Conservation (phyloP, 352 stramenopile species). For the Phytopythium cucurbitacearum region DNA sequence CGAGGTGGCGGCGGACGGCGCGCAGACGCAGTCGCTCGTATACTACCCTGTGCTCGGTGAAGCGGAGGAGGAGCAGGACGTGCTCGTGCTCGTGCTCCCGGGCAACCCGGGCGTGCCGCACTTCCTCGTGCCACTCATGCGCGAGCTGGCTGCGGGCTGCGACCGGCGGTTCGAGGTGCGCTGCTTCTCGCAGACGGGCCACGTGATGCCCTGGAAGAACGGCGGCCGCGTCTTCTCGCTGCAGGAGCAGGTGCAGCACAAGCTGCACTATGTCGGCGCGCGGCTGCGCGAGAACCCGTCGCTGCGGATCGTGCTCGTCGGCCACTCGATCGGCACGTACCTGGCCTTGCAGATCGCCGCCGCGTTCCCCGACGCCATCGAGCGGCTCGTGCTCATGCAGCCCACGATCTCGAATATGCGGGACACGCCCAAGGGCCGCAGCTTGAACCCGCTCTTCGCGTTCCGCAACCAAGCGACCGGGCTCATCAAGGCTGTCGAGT, state of each 20-base stretch:
- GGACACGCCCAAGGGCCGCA: slow-evolving; percentile 30
- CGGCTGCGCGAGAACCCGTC: slow-evolving; percentile 39
- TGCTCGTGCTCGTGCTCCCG: slow-evolving; percentile 57
- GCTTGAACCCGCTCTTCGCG: slow-evolving; percentile 48
- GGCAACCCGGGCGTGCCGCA: slow-evolving; percentile 63
- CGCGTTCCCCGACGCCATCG: slow-evolving; percentile 46
- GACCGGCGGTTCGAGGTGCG: slow-evolving; percentile 45
- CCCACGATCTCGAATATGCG: slow-evolving; percentile 66
- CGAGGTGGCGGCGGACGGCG: slow-evolving; percentile 33
- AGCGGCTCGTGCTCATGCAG: slow-evolving; percentile 66
- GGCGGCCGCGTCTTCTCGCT: slow-evolving; percentile 41
- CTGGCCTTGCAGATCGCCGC: slow-evolving; percentile 48
- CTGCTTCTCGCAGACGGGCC: slow-evolving; percentile 49
- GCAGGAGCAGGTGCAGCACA: slow-evolving; percentile 56
- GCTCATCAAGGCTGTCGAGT: slow-evolving; percentile 37
- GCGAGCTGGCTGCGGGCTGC: slow-evolving; percentile 31
- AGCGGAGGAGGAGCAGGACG: slow-evolving; percentile 15
- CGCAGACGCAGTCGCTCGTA: slow-evolving; percentile 39
- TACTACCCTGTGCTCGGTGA: slow-evolving; percentile 26
- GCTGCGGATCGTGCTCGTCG: slow-evolving; percentile 48
- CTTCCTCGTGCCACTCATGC: slow-evolving; percentile 69
- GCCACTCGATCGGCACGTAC: slow-evolving; percentile 64
- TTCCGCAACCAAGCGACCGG: slow-evolving; percentile 25
- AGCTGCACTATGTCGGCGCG: slow-evolving; percentile 38
- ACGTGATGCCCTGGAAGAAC: slow-evolving; percentile 71